Conservation (phyloP, 2,329 filamentous ascomycete species). For the Stachybotrys chartarum region DNA sequence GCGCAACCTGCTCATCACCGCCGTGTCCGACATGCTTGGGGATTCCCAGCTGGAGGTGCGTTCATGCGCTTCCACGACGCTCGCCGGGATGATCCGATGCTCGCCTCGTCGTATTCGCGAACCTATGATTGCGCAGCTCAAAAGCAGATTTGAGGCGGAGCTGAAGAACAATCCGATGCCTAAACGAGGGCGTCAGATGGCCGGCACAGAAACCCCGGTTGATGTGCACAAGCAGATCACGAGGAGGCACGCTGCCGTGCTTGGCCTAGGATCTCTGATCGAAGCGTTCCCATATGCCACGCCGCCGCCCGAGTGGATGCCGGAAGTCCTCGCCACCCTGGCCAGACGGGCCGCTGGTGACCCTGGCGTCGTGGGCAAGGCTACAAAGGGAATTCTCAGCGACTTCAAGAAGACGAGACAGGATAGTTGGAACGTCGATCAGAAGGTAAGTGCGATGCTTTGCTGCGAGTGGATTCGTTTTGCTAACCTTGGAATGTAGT, state of each 20-base stretch:
- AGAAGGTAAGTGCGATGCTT: slow-evolving; percentile 63
- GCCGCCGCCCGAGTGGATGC: slow-evolving; percentile 89
- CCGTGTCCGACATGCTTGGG: slow-evolving; percentile 91
- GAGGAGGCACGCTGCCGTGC: slow-evolving; percentile 78
- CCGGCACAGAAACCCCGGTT: slow-evolving; percentile 61
- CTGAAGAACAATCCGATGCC: slow-evolving; percentile 83
- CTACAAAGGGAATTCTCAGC: slow-evolving; percentile 85
- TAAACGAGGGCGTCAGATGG: slow-evolving; percentile 52
- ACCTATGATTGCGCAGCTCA: slow-evolving; percentile 67
- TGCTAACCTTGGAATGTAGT: slow-evolving; percentile 36
- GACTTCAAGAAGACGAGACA: slow-evolving; percentile 99
- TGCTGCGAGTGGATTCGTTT: neutral
- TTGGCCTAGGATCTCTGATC: slow-evolving; percentile 84
- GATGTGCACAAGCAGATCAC: slow-evolving; percentile 72
- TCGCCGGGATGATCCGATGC: slow-evolving; percentile 97
- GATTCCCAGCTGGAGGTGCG: slow-evolving; percentile 92
- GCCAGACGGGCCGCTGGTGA: slow-evolving; percentile 82
- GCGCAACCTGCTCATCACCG: slow-evolving; percentile 76
- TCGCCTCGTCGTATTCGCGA: slow-evolving; percentile 76
- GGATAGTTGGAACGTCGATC: slow-evolving; percentile 96
- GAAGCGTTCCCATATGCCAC: slow-evolving; percentile 95
- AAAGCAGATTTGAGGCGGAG: slow-evolving; percentile 69
- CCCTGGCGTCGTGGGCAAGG: slow-evolving; percentile 87
- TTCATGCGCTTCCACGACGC: slow-evolving; percentile 81
- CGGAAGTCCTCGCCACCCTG: slow-evolving; percentile 78